These are phyloP conservation scores for Caloboletus inedulis DNA, from an alignment of 1,284 basidiomycete species.

Conservation along the genomic window DNA sequence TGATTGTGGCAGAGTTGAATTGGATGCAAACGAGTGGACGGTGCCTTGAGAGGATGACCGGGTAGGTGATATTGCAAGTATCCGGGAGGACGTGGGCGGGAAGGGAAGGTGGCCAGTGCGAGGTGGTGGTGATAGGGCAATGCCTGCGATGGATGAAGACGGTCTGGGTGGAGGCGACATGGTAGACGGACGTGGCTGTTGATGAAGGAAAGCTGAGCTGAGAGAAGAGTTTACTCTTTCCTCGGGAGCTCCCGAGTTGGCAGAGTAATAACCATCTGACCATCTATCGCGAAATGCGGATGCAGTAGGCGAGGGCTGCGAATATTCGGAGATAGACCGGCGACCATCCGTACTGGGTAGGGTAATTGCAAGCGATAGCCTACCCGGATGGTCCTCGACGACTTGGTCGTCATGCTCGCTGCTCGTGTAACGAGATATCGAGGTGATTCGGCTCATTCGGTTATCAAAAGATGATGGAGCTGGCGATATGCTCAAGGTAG, in stretches of 20 bases:
- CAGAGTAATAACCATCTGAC: conserved; percentile 32
- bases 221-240: conserved; percentile 5
- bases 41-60: conserved; percentile 31
- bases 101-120: conserved; percentile 34
- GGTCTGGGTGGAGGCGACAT: conserved; percentile 50
- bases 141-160: conserved; percentile 43
- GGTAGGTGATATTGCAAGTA: conserved; percentile 15
- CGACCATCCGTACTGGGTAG: conserved; percentile 32
- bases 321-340: conserved; percentile 56
- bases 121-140: conserved; percentile 53
- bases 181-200: conserved; percentile 38
- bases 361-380: conserved; percentile 37
- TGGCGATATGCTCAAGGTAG: conserved; percentile 29
- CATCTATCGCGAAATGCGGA: conserved; percentile 63
- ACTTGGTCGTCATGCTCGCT: conserved; percentile 41
- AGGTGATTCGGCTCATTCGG: conserved; percentile 33
- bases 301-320: conserved; percentile 59
- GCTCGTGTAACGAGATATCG: conserved; percentile 40
- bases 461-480: conserved; percentile 27
- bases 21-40: conserved; percentile 30
- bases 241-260: conserved; percentile 22
- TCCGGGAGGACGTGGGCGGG: conserved; percentile 19
- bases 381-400: conserved; percentile 27
- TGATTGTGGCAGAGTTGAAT: conserved; percentile 28
- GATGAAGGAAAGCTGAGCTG: conserved; percentile 15